phyloP scores from a whole-genome alignment of 371 early-diverging fungal species.

The Globomyces sp. region DNA sequence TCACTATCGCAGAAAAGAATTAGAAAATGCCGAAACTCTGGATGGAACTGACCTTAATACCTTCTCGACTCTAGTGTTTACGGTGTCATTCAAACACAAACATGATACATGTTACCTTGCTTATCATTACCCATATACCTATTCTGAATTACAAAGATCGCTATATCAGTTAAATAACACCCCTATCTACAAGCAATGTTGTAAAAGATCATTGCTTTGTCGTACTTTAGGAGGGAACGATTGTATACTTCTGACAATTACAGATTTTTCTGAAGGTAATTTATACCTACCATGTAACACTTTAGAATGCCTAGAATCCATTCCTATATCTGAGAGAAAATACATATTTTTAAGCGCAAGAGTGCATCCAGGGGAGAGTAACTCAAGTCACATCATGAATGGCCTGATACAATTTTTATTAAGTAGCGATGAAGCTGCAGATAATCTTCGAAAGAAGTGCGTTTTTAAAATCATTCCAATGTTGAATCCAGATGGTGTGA shows the following conservation, averaged over 20 bases:
- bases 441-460: conserved; percentile 32
- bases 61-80: conserved; percentile 39
- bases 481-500: conserved; percentile 48
- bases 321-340: conserved; percentile 19
- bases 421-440: conserved; percentile 26
- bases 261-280: conserved; percentile 30
- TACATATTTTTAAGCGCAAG: conserved; percentile 31
- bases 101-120: conserved; percentile 42
- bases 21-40: background rate
- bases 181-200: conserved; percentile 21
- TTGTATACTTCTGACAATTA: conserved; percentile 44
- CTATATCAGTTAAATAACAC: conserved; percentile 25
- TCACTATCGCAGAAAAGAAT: conserved; percentile 9
- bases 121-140: conserved; percentile 51
- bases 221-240: conserved; percentile 40
- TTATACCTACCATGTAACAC: background rate
- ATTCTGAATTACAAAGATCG: conserved; percentile 34
- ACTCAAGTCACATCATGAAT: conserved; percentile 46
- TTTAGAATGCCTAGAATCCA: background rate
- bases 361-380: conserved; percentile 51
- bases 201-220: conserved; percentile 30
- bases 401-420: conserved; percentile 42
- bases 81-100: conserved; percentile 21
- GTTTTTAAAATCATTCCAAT: conserved; percentile 50
- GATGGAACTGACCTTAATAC: conserved; percentile 16